phyloP scores from a whole-genome alignment of 768 basidiomycete genomes.

The Pleurotus tuoliensis region DNA sequence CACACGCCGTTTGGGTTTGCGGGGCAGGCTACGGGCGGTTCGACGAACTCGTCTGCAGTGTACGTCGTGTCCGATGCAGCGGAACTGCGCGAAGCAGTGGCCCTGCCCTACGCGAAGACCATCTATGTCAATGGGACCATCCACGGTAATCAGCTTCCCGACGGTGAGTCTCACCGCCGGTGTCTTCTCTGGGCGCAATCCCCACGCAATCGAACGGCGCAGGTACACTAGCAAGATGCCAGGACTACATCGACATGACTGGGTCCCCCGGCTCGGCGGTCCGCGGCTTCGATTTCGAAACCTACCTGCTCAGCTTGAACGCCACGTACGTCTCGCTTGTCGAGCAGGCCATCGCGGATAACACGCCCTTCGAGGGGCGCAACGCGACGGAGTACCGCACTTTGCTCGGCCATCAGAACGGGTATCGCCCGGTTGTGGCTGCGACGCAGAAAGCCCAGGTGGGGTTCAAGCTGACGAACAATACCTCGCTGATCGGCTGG shows the following conservation, averaged over 20 bases:
- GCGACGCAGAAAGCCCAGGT: slow-evolving; percentile 15
- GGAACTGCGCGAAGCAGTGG: slow-evolving; percentile 13
- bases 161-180: no score
- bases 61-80: slow-evolving; percentile 13
- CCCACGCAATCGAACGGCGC: not conserved
- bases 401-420: slow-evolving; percentile 13
- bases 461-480: slow-evolving; percentile 11
- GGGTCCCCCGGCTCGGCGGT: slow-evolving; percentile 10
- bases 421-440: slow-evolving; percentile 12
- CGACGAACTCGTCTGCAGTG: slow-evolving; percentile 7
- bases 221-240: slow-evolving; percentile 8
- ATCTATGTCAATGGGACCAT: slow-evolving; percentile 17
- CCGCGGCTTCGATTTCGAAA: slow-evolving; percentile 13
- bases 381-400: slow-evolving; percentile 15
- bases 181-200: slow-evolving; percentile 25
- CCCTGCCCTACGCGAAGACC: slow-evolving; percentile 11
- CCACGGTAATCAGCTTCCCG: slow-evolving; percentile 13
- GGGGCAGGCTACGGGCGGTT: slow-evolving; percentile 11
- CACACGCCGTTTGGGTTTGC: slow-evolving; percentile 13
- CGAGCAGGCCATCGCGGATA: slow-evolving; percentile 9
- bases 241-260: slow-evolving; percentile 11
- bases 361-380: slow-evolving; percentile 15
- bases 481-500: slow-evolving; percentile 14
- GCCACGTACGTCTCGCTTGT: slow-evolving; percentile 11
- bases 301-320: slow-evolving; percentile 14